phyloP scores from a whole-genome alignment of 2,329 filamentous ascomycete genomes.

The Hypoxylon sp. region DNA sequence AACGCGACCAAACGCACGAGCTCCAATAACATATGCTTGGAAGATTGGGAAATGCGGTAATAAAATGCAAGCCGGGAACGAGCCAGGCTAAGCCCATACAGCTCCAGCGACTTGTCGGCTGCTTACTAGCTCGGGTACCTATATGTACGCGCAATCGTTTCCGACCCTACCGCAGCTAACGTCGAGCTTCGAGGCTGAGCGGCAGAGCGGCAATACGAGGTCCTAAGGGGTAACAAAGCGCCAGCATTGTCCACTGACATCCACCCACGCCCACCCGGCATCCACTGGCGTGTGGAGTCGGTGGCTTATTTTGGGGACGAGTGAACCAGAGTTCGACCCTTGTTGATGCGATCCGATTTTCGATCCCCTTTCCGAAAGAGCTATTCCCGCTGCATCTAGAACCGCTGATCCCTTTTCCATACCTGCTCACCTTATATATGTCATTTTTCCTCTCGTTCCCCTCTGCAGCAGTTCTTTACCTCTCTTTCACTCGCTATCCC shows the following conservation, averaged over 20 bases:
- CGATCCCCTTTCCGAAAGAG: conserved; percentile 33
- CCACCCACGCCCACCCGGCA: too few relatives aligned
- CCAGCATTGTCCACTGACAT: conserved; percentile 22
- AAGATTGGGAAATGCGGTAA: too few relatives aligned
- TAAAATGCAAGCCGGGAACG: too few relatives aligned
- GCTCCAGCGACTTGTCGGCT: too few relatives aligned
- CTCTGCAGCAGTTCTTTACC: conserved; percentile 8
- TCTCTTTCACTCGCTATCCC: conserved; percentile 23
- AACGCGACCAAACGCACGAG: too few relatives aligned
- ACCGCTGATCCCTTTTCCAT: conserved; percentile 32
- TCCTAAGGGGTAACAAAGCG: conserved; percentile 25
- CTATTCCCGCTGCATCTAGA: conserved; percentile 32
- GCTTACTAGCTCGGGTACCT: too few relatives aligned
- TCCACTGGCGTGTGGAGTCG: conserved; percentile 18
- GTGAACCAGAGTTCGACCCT: conserved; percentile 15
- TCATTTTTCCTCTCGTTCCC: conserved; percentile 8
- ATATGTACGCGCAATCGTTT: conserved; percentile 14
- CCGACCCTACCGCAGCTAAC: background rate
- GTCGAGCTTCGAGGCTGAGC: conserved; percentile 34
- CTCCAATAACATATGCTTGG: too few relatives aligned
- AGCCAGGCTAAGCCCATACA: too few relatives aligned
- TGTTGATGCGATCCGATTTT: conserved; percentile 33
- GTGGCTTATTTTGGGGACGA: conserved; percentile 18
- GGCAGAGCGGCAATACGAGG: conserved; percentile 25
- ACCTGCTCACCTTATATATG: background rate